These are phyloP conservation scores for Cutaneotrichosporon spelunceum DNA, from an alignment of 1,284 basidiomycete genomes.

Conservation along the genomic window DNA sequence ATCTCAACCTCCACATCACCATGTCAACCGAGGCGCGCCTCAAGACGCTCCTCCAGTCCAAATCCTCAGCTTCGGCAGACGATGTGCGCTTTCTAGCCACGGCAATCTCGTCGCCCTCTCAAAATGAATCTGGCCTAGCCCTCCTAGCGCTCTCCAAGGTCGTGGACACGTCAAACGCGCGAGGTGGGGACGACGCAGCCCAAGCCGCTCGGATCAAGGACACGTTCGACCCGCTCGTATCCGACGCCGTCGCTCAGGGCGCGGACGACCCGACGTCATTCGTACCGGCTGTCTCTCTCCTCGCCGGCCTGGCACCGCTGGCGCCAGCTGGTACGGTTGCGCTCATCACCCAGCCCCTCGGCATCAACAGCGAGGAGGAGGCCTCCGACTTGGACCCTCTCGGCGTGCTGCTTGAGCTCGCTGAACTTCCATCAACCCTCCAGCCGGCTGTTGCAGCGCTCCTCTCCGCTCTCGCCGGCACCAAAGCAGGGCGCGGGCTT, in stretches of 20 bases:
- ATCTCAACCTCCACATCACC: background rate
- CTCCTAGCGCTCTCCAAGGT: conserved; percentile 17
- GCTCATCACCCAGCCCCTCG: conserved; percentile 30
- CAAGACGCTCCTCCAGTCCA: conserved; percentile 14
- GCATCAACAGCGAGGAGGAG: background rate
- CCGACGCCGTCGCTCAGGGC: conserved; percentile 11
- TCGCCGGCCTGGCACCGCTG: conserved; percentile 35
- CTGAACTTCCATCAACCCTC: conserved; percentile 40
- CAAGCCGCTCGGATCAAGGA: conserved; percentile 12
- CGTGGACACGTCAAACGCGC: conserved; percentile 8
- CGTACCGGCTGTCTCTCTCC: conserved; percentile 24
- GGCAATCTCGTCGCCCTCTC: background rate
- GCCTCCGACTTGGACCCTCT: conserved; percentile 28
- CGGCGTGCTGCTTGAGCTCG: conserved; percentile 40
- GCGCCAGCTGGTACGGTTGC: conserved; percentile 24
- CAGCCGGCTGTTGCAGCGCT: conserved; percentile 62
- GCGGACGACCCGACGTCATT: conserved; percentile 12
- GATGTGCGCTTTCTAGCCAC: conserved; percentile 7
- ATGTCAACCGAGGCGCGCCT: background rate
- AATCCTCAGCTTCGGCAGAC: conserved; percentile 4
- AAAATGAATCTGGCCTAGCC: conserved; percentile 6
- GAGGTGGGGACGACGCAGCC: conserved; percentile 6
- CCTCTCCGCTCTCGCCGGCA: conserved; percentile 66
- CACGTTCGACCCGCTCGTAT: conserved; percentile 18
- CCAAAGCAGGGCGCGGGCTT: conserved; percentile 65